A percentile compares a stretch with the other conserved stretches of the same genome.
Evolutionary conservation across 2,329 filamentous ascomycete genomes (phyloP).

Genomic region (Aspergillus aculeatinus): DNA sequence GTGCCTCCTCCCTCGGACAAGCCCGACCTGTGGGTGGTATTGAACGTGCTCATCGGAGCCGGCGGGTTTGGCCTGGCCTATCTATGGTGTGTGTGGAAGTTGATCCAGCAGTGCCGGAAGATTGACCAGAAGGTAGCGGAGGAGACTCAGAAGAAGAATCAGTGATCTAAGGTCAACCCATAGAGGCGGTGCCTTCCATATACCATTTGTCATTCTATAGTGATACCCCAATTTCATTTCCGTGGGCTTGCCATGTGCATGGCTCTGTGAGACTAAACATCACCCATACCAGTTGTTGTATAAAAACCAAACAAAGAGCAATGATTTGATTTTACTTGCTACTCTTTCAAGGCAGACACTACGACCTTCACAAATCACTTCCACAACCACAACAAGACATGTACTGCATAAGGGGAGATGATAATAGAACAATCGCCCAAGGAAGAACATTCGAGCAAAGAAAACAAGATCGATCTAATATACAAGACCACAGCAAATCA

Average conservation of each 20-base stretch:
- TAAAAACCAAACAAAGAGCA: neutral
- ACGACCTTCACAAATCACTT: no score
- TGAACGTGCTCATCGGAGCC: slow-evolving; percentile 83
- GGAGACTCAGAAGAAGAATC: slow-evolving; percentile 35
- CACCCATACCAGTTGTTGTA: neutral
- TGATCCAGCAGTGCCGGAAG: slow-evolving; percentile 38
- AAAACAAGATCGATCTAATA: slow-evolving; percentile 8
- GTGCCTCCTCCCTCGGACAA: slow-evolving; percentile 69
- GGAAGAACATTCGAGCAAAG: neutral
- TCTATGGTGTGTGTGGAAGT: slow-evolving; percentile 79
- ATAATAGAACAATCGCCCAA: neutral
- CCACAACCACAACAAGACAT: no score
- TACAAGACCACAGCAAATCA: slow-evolving; percentile 15
- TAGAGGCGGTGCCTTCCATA: slow-evolving; percentile 2
- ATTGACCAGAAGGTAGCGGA: slow-evolving; percentile 28
- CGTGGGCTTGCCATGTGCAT: neutral
- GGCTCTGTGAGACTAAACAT: neutral
- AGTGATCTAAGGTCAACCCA: slow-evolving; percentile 21
- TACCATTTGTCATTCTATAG: slow-evolving; percentile 14
- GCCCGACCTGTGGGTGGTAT: slow-evolving; percentile 91
- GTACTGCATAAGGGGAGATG: slow-evolving; percentile 9
- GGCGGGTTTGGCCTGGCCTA: slow-evolving; percentile 85
- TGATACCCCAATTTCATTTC: slow-evolving; percentile 30
- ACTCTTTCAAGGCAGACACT: no score
- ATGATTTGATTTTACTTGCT: no score